Evolutionary conservation across 768 basidiomycete genomes (phyloP).

Genomic region (Pisolithus orientalis): DNA sequence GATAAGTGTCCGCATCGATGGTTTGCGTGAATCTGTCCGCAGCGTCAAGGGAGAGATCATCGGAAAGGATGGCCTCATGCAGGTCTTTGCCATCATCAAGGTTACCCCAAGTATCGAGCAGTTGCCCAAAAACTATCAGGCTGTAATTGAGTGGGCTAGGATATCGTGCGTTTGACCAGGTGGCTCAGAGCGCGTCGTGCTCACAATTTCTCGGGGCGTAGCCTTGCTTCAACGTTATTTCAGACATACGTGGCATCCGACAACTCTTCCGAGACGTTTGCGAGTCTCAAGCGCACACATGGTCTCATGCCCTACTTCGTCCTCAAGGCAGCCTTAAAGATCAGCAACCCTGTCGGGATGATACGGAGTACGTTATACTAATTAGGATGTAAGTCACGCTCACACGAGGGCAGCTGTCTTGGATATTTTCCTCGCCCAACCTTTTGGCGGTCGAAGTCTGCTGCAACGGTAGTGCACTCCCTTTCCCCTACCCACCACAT

Average conservation of each 20-base stretch:
- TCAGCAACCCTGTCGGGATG: conserved; percentile 96
- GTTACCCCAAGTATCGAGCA: conserved; percentile 67
- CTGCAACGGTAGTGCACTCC: conserved; percentile 63
- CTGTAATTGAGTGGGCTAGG: conserved; percentile 93
- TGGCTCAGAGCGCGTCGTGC: background rate
- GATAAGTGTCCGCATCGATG: conserved; percentile 81
- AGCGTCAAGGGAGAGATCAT: conserved; percentile 93
- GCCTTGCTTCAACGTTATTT: conserved; percentile 93
- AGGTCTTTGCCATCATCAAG: conserved; percentile 86
- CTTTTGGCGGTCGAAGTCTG: conserved; percentile 89
- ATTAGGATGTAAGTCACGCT: conserved; percentile 2
- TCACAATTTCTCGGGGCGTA: conserved; percentile 27
- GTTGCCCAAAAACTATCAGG: conserved; percentile 78
- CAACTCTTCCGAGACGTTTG: conserved; percentile 82
- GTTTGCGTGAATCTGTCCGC: conserved; percentile 74
- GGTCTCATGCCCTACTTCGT: conserved; percentile 98
- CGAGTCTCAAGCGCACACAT: conserved; percentile 86
- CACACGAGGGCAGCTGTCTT: conserved; percentile 45
- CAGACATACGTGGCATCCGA: conserved; percentile 93
- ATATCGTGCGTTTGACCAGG: conserved; percentile 66
- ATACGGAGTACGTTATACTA: conserved; percentile 59
- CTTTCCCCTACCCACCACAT: background rate
- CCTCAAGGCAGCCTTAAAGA: conserved; percentile 83
- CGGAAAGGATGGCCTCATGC: conserved; percentile 82
- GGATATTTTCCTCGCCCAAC: conserved; percentile 94